A percentile compares a stretch with the other conserved stretches of the same genome.
These are phyloP conservation scores for Cenchrus fungigraminus DNA, from an alignment of 176 grass and related monocot species.

Conservation along the genomic window DNA sequence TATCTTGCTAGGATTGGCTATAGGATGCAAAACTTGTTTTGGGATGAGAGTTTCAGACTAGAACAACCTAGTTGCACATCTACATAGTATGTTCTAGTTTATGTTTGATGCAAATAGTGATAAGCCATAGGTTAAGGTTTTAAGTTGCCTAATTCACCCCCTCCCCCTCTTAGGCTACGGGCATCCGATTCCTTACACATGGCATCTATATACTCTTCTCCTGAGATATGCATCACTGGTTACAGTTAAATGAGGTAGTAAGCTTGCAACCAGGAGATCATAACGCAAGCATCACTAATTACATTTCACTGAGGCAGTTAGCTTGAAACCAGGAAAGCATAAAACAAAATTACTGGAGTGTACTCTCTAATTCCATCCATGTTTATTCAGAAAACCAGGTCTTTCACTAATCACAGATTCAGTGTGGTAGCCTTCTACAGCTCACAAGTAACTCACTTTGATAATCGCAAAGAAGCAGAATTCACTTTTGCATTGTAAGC, in stretches of 20 bases:
- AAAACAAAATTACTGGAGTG: not conserved
- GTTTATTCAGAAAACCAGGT: not conserved
- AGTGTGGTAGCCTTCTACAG: not conserved
- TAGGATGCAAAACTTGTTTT: too few species aligned
- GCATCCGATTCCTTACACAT: too few species aligned
- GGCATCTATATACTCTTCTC: not conserved
- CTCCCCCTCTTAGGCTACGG: too few species aligned
- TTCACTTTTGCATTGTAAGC: not conserved
- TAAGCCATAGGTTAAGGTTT: too few species aligned
- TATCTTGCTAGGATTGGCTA: too few species aligned
- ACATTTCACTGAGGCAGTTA: not conserved
- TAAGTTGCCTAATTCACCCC: too few species aligned
- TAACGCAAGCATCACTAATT: not conserved
- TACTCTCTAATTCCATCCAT: not conserved
- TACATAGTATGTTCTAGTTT: too few species aligned
- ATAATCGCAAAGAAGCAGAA: not conserved
- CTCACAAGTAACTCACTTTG: not conserved
- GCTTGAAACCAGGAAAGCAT: not conserved
- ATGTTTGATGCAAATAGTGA: too few species aligned
- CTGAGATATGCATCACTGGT: not conserved
- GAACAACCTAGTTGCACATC: too few species aligned
- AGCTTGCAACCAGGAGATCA: too few species aligned
- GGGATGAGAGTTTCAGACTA: too few species aligned
- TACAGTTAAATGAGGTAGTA: too few species aligned
- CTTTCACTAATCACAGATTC: not conserved